A percentile compares a stretch with the other conserved stretches of the same genome.
Evolutionary conservation across 2,329 filamentous ascomycete genomes (phyloP).

Genomic region (Chaetomium sp.): DNA sequence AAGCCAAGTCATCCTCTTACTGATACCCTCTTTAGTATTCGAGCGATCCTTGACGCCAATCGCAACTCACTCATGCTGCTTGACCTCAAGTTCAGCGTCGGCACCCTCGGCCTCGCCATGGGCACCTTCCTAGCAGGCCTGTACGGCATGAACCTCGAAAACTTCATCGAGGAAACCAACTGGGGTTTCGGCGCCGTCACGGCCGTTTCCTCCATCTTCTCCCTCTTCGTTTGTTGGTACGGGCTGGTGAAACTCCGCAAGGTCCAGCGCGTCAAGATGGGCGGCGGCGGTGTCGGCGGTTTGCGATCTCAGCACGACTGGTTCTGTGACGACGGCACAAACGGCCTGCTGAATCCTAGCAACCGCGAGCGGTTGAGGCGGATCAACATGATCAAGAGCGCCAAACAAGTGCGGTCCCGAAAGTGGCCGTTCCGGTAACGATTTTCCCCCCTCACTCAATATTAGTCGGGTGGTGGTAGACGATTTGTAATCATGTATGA

Average conservation of each 20-base stretch:
- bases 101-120: slow-evolving; percentile 87
- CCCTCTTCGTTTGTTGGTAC: slow-evolving; percentile 72
- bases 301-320: slow-evolving; percentile 32
- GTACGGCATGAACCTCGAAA: slow-evolving; percentile 99
- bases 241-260: slow-evolving; percentile 77
- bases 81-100: slow-evolving; percentile 92
- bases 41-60: slow-evolving; percentile 95
- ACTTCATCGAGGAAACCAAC: slow-evolving; percentile 92
- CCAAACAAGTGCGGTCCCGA: slow-evolving; percentile 16
- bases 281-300: slow-evolving; percentile 14
- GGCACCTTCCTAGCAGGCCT: slow-evolving; percentile 95
- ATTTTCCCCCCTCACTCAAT: neutral
- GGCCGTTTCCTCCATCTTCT: slow-evolving; percentile 62
- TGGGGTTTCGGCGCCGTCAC: slow-evolving; percentile 78
- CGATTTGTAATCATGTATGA: neutral
- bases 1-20: neutral
- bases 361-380: slow-evolving; percentile 49
- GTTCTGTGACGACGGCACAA: slow-evolving; percentile 43
- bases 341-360: slow-evolving; percentile 46
- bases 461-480: neutral
- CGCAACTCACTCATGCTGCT: slow-evolving; percentile 97
- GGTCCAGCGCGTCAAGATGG: slow-evolving; percentile 83
- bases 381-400: slow-evolving; percentile 43
- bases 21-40: slow-evolving; percentile 53
- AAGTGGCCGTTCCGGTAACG: slow-evolving; percentile 18